Evolutionary conservation across 192 early-diverging fungal genomes (phyloP).

Genomic region (Coemansia interrupta): DNA sequence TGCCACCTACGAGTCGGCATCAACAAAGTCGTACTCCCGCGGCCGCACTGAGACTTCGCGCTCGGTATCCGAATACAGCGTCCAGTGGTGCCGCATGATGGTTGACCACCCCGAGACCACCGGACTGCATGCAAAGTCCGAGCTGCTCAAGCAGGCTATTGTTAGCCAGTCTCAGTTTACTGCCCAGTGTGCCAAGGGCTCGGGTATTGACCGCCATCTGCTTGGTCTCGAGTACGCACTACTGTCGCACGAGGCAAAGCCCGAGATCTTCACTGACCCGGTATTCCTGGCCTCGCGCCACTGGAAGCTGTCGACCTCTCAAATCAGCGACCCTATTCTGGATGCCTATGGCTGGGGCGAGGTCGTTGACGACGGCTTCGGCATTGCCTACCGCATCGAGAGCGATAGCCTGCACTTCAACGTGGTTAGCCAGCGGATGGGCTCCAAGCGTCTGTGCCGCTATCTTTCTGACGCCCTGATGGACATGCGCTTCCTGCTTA

Average conservation of each 20-base stretch:
- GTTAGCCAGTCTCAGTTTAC: conserved; percentile 55
- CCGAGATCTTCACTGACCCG: conserved; percentile 53
- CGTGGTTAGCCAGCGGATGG: conserved; percentile 47
- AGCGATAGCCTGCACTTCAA: conserved; percentile 49
- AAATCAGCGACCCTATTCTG: conserved; percentile 55
- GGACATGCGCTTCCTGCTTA: conserved; percentile 62
- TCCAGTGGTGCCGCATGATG: conserved; percentile 58
- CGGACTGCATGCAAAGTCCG: conserved; percentile 42
- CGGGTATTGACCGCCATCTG: conserved; percentile 68
- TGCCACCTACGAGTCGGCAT: conserved; percentile 72
- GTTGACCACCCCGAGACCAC: conserved; percentile 52
- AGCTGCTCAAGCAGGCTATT: conserved; percentile 53
- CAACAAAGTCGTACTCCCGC: conserved; percentile 62
- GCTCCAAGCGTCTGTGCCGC: conserved; percentile 55
- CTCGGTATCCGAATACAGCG: conserved; percentile 61
- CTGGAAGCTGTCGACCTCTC: conserved; percentile 68
- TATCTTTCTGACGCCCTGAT: conserved; percentile 63
- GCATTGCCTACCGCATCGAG: conserved; percentile 57
- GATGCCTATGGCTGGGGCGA: conserved; percentile 60
- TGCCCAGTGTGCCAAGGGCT: conserved; percentile 57
- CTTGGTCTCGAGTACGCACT: conserved; percentile 61
- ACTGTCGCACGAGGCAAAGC: conserved; percentile 37
- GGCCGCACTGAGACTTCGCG: conserved; percentile 77
- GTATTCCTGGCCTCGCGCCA: conserved; percentile 56
- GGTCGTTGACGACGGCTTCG: conserved; percentile 58